phyloP scores from a whole-genome alignment of 2,329 filamentous ascomycete species.

The Acrocalymma vagum region DNA sequence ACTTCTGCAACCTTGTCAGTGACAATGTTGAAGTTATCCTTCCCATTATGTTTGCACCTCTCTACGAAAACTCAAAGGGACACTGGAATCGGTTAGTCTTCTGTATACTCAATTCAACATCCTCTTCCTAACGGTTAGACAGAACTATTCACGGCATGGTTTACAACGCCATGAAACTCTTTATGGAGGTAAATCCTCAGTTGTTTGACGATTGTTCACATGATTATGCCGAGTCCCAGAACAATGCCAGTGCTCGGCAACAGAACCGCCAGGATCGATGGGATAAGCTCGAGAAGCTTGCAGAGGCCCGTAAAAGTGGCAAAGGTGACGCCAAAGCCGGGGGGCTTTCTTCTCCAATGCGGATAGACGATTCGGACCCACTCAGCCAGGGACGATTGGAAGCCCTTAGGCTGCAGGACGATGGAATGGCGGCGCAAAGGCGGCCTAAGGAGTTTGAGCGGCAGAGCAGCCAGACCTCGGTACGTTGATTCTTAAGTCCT shows the following conservation, averaged over 20 bases:
- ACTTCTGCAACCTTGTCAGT: constrained; percentile 98
- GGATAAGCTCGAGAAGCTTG: constrained; percentile 84
- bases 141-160: constrained; percentile 99
- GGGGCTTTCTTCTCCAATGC: constrained; percentile 52
- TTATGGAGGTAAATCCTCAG: constrained; percentile 99
- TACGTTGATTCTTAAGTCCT: constrained; percentile 55
- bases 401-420: constrained; percentile 89
- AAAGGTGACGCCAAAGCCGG: constrained; percentile 36
- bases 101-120: neutral
- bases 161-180: constrained; percentile 99
- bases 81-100: constrained; percentile 91
- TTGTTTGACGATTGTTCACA: constrained; percentile 98
- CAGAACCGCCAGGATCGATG: constrained; percentile 85
- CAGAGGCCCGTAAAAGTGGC: constrained; percentile 71
- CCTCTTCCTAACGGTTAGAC: constrained; percentile 23
- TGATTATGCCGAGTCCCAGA: constrained; percentile 96
- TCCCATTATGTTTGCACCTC: constrained; percentile 97
- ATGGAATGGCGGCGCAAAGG: constrained; percentile 51
- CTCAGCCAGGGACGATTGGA: constrained; percentile 85
- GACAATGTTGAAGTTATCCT: constrained; percentile 99
- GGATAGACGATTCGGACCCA: constrained; percentile 78
- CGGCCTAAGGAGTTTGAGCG: constrained; percentile 51
- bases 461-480: constrained; percentile 50
- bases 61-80: constrained; percentile 98
- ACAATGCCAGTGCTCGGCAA: constrained; percentile 86